Percentiles rank a stretch among this genome's conserved stretches.
These are phyloP conservation scores for Phtheirospermum japonicum DNA, from an alignment of 257 asterid genomes.

Conservation along the genomic window DNA sequence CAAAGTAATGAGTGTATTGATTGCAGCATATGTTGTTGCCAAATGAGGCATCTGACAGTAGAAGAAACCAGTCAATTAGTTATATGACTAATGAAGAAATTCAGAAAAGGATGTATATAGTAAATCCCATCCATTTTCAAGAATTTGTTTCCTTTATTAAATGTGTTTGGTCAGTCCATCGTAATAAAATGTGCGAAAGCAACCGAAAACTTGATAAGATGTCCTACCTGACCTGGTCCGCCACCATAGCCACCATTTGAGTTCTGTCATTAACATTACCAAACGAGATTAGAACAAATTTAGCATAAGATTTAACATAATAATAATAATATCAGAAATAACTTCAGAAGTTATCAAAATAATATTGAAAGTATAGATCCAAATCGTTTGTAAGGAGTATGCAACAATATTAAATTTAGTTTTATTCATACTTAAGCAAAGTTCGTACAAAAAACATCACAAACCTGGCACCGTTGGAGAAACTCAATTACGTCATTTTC, in stretches of 20 bases:
- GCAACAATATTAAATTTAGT: not conserved
- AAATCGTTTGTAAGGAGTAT: not conserved
- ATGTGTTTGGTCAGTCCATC: not conserved
- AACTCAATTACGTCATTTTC: constrained; percentile 61
- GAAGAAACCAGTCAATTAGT: constrained; percentile 23
- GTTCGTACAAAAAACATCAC: constrained; percentile 7
- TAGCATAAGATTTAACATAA: not conserved
- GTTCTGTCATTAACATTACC: constrained; percentile 50
- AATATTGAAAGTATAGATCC: constrained; percentile 6
- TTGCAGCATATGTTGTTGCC: constrained; percentile 95
- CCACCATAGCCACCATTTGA: constrained; percentile 95
- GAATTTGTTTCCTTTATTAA: not conserved
- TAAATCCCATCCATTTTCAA: not conserved
- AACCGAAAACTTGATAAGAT: constrained; percentile 11
- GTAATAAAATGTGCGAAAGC: not conserved
- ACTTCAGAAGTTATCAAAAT: constrained; percentile 4
- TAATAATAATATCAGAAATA: not conserved
- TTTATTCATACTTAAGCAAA: constrained; percentile 14
- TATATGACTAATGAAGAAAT: not conserved
- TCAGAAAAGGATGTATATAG: not conserved
- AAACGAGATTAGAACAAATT: constrained; percentile 13
- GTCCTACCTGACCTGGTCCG: constrained; percentile 96
- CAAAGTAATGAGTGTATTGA: constrained; percentile 74
- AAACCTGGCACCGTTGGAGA: constrained; percentile 82
- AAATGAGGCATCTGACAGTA: constrained; percentile 90